Percentiles rank a stretch among this genome's conserved stretches.
phyloP scores from a whole-genome alignment of 352 stramenopile species.

The Globisporangium lucens region DNA sequence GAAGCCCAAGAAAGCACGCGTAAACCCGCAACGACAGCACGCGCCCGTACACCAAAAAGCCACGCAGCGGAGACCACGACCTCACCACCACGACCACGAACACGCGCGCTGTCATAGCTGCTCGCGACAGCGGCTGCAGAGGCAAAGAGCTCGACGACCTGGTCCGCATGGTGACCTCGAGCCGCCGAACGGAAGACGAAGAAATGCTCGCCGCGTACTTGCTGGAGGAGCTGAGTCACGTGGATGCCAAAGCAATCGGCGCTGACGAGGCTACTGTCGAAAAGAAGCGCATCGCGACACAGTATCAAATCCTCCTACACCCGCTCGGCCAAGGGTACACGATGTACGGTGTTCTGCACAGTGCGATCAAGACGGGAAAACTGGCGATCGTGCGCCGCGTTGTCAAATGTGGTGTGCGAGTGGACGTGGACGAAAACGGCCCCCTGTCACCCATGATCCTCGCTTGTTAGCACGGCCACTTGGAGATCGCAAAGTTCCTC shows the following conservation, averaged over 20 bases:
- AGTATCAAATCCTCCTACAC: background rate
- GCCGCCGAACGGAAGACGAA: background rate
- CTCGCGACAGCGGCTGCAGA: background rate
- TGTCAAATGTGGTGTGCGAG: background rate
- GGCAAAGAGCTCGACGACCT: background rate
- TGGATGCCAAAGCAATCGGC: background rate
- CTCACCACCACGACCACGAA: background rate
- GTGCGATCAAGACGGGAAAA: background rate
- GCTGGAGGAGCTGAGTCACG: background rate
- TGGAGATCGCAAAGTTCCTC: slow-evolving; percentile 6
- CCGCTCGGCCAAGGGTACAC: background rate
- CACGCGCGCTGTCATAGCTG: background rate
- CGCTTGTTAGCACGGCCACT: background rate
- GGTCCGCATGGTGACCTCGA: background rate
- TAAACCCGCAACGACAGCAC: too few species aligned
- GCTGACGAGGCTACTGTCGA: background rate
- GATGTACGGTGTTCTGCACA: background rate
- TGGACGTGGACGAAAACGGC: background rate
- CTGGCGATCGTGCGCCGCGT: slow-evolving; percentile 1
- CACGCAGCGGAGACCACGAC: background rate
- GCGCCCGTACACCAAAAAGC: background rate
- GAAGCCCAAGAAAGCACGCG: too few species aligned
- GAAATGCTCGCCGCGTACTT: background rate
- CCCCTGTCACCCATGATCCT: background rate
- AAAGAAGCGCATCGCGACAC: background rate